Evolutionary conservation across 2,329 filamentous ascomycete species (phyloP).

Genomic region (Aspergillus hortae): DNA sequence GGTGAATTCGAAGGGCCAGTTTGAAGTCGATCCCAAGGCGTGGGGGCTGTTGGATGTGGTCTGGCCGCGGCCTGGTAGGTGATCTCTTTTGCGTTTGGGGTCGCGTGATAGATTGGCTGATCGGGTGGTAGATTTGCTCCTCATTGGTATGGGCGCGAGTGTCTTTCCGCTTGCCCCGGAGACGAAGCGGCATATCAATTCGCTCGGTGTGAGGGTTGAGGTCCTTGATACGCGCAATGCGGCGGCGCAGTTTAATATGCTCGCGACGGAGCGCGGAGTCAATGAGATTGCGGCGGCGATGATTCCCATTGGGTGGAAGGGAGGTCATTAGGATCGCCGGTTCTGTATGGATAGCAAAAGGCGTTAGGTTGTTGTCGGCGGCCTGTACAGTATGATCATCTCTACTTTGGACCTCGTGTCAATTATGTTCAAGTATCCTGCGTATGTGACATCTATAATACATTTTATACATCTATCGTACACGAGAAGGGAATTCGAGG

Average conservation of each 20-base stretch:
- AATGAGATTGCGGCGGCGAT: conserved; percentile 81
- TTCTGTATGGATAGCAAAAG: background rate
- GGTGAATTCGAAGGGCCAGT: conserved; percentile 74
- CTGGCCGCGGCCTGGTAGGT: conserved; percentile 84
- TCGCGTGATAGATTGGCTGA: background rate
- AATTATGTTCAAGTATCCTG: background rate
- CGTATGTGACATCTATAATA: background rate
- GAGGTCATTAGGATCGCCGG: conserved; percentile 7
- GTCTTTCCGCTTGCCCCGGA: conserved; percentile 74
- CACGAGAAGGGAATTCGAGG: background rate
- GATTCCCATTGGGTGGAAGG: conserved; percentile 79
- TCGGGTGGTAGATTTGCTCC: conserved; percentile 45
- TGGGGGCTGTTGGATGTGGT: conserved; percentile 74
- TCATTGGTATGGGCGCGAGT: conserved; percentile 77
- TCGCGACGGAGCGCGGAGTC: conserved; percentile 90
- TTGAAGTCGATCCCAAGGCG: conserved; percentile 66
- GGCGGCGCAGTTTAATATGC: conserved; percentile 86
- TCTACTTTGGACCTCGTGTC: background rate
- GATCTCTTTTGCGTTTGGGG: conserved; percentile 4
- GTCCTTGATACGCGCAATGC: conserved; percentile 91
- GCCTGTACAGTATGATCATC: background rate
- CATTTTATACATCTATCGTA: background rate
- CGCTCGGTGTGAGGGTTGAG: conserved; percentile 80
- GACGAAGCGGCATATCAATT: conserved; percentile 68
- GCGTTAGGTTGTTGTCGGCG: background rate